phyloP scores from a whole-genome alignment of 371 early-diverging fungal species.

The Syncephalastrum sp. region DNA sequence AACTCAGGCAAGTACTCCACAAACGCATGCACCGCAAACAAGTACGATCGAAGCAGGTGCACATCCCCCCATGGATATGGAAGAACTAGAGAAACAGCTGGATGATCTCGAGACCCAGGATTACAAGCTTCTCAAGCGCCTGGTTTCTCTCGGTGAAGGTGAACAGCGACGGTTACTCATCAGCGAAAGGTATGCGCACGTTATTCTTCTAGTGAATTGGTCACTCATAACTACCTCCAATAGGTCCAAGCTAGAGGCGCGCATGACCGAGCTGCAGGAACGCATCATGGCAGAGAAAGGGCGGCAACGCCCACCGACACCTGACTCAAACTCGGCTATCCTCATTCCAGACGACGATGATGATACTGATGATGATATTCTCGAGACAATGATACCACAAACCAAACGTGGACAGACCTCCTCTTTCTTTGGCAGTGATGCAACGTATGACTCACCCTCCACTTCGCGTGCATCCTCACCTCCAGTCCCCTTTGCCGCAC shows the following conservation, averaged over 20 bases:
- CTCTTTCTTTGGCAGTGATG: no score
- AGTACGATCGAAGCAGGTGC: no score
- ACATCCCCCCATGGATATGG: no score
- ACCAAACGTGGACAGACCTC: no score
- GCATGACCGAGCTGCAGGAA: not conserved
- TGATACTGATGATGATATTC: not conserved
- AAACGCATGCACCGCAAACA: no score
- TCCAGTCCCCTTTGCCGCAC: not conserved
- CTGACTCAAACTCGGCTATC: not conserved
- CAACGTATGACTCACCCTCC: no score
- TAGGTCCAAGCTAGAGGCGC: not conserved
- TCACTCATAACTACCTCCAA: not conserved
- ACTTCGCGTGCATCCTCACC: not conserved
- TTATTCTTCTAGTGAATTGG: not conserved
- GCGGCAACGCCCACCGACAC: not conserved
- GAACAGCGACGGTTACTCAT: not conserved
- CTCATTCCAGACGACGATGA: not conserved
- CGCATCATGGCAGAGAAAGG: not conserved
- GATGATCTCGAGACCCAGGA: no score
- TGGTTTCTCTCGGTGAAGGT: not conserved
- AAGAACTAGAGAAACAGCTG: no score
- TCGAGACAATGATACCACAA: no score
- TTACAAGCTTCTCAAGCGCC: no score
- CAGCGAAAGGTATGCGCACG: not conserved
- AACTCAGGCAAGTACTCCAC: no score